A percentile compares a stretch with the other conserved stretches of the same genome.
These are phyloP conservation scores for Erysimum cheiri DNA, from an alignment of 441 rosid genomes.

Conservation along the genomic window DNA sequence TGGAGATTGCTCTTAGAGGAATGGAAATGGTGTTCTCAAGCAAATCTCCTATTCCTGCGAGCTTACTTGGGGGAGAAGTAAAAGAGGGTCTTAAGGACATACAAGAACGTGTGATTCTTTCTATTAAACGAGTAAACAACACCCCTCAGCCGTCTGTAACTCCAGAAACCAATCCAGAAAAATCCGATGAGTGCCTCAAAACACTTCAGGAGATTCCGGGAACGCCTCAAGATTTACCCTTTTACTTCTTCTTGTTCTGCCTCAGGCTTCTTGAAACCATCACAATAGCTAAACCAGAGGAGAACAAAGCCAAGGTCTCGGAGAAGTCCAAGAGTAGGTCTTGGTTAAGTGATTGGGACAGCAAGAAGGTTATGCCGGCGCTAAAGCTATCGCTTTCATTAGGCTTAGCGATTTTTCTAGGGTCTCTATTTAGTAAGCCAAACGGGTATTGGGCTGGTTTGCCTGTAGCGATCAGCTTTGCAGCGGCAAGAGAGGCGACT, in stretches of 20 bases:
- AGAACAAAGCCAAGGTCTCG: slow-evolving; percentile 31
- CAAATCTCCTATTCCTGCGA: slow-evolving; percentile 48
- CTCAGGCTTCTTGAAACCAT: slow-evolving; percentile 57
- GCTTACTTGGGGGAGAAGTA: slow-evolving; percentile 45
- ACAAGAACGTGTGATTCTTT: slow-evolving; percentile 52
- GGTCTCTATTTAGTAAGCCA: slow-evolving; percentile 67
- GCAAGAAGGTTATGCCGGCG: slow-evolving; percentile 57
- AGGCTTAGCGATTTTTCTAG: slow-evolving; percentile 72
- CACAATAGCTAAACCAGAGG: slow-evolving; percentile 48
- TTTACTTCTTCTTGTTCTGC: slow-evolving; percentile 82
- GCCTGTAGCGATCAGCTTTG: slow-evolving; percentile 71
- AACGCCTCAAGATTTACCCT: slow-evolving; percentile 58
- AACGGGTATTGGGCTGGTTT: slow-evolving; percentile 86
- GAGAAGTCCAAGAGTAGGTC: slow-evolving; percentile 26
- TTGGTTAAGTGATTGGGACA: slow-evolving; percentile 43
- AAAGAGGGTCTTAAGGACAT: slow-evolving; percentile 49
- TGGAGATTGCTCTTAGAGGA: slow-evolving; percentile 67
- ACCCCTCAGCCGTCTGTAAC: slow-evolving; percentile 50
- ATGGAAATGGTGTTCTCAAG: slow-evolving; percentile 74
- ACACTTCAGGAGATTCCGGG: slow-evolving; percentile 54
- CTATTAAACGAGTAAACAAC: slow-evolving; percentile 50
- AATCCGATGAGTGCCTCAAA: slow-evolving; percentile 47
- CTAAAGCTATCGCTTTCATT: slow-evolving; percentile 69
- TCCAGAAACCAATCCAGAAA: slow-evolving; percentile 56
- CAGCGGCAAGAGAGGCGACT: slow-evolving; percentile 70